phyloP scores from a whole-genome alignment of 2,329 filamentous ascomycete genomes.

The Cryoendolithus antarcticus region DNA sequence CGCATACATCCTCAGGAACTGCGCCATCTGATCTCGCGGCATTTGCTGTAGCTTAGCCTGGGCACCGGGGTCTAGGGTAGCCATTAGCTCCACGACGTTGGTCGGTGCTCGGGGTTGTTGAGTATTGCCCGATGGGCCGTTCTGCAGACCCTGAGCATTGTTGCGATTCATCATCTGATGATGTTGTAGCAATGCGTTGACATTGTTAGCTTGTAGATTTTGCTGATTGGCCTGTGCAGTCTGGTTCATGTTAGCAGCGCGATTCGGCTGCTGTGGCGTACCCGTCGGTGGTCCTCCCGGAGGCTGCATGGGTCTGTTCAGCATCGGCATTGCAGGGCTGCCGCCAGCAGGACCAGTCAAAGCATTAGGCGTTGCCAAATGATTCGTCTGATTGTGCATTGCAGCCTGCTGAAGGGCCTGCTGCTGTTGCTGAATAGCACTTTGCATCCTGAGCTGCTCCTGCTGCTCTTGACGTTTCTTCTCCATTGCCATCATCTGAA shows the following conservation, averaged over 20 bases:
- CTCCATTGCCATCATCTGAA: conserved; percentile 26
- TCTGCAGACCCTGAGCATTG: conserved; percentile 6
- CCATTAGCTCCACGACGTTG: too few relatives aligned
- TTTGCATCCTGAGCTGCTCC: conserved; percentile 29
- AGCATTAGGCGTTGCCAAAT: conserved; percentile 30
- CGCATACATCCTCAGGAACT: too few relatives aligned
- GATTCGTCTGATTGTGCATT: conserved; percentile 34
- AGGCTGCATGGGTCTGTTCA: conserved; percentile 36
- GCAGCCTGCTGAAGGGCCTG: conserved; percentile 33
- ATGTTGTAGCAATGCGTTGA: conserved; percentile 17
- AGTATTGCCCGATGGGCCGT: too few relatives aligned
- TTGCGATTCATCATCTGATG: conserved; percentile 22
- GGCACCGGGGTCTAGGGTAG: too few relatives aligned
- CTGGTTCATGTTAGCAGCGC: conserved; percentile 6
- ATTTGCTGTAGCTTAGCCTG: too few relatives aligned
- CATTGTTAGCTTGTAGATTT: conserved; percentile 13
- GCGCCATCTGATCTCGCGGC: too few relatives aligned
- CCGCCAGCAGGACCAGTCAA: conserved; percentile 22
- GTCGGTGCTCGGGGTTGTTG: too few relatives aligned
- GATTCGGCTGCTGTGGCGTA: conserved; percentile 21
- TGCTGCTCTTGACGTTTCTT: conserved; percentile 25
- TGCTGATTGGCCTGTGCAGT: conserved; percentile 11
- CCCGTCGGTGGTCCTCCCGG: conserved; percentile 27
- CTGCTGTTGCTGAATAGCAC: conserved; percentile 14
- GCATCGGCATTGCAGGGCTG: conserved; percentile 37